Evolutionary conservation across 1,139 yeast genomes (phyloP), one percentile per base, ranked within the genome.

Genomic region (Sugiyamaella grinbergsii): DNA sequence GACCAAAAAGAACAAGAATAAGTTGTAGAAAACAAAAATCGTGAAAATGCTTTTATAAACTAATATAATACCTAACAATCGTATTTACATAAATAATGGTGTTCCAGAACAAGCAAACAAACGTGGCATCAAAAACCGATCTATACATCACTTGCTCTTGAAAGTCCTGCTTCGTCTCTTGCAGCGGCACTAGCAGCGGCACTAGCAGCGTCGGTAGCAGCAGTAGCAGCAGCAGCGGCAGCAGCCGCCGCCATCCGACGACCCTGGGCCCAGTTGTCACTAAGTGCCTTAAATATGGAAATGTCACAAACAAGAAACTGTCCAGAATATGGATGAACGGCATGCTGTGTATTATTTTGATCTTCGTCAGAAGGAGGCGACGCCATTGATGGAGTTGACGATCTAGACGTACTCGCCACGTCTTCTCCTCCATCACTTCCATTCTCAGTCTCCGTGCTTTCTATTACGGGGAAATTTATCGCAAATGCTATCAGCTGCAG

Each of bases 401-500:
- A n/a, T 13, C 16, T 15, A 15, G 36, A 15, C n/a, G 45, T 15
- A 18, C 29, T 36, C 13, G 7, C 19, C 5, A 26, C 26, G 22
- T 31, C 31, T 7, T 13, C 43, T 11, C 26, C 4, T 26, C 23
- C 8, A 6, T 34, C 19, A 7, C 26, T 23, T 23, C 26, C 26
- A 8, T 23, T 23, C n/a, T n/a, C n/a, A n/a, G n/a, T n/a, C n/a
- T 11, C 23, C 5, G 15, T 26, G n/a, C 47, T 10, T 15, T 16
- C 40, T 11, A 40, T 43, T 10, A 45, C 53, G n/a, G 58, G 59
- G 47, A 60, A 62, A 40, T 56, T 54, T 32, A 60, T 47, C 1
- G 61, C 46, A 48, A 62, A 65, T 18, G 59, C 47, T 4, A 50
- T 40, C 32, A 63, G 40, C 49, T 64, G 67, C 15, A 63, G 47